A percentile compares a stretch with the other conserved stretches of the same genome.
Conservation (phyloP, 306 rosid species). For the Glycine latifolia region DNA sequence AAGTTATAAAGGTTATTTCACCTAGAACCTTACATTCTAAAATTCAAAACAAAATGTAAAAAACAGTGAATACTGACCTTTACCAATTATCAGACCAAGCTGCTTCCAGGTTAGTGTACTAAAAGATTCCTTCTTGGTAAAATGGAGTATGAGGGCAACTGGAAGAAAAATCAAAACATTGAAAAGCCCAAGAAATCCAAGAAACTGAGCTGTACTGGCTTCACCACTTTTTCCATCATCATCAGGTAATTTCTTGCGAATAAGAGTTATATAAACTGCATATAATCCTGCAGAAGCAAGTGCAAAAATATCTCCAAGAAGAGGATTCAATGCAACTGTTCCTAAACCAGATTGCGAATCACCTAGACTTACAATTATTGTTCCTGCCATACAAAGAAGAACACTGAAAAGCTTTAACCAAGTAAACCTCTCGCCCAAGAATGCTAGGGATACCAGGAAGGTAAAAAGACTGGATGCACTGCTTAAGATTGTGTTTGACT, state of each 20-base stretch:
- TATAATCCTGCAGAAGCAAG: constrained; percentile 82
- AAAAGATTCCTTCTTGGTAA: constrained; percentile 71
- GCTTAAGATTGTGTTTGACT: constrained; percentile 98
- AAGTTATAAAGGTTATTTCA: neutral
- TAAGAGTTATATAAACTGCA: constrained; percentile 88
- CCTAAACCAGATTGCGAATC: constrained; percentile 66
- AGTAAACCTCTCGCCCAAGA: constrained; percentile 89
- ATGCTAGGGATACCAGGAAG: constrained; percentile 87
- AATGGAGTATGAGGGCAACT: constrained; percentile 68
- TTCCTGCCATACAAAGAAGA: constrained; percentile 97
- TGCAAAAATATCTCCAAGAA: constrained; percentile 87
- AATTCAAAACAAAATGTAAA: constrained; percentile 19
- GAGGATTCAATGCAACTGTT: constrained; percentile 77
- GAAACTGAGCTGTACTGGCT: constrained; percentile 95
- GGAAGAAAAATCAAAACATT: constrained; percentile 84
- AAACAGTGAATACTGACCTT: constrained; percentile 66
- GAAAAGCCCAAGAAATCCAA: constrained; percentile 90
- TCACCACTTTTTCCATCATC: constrained; percentile 78
- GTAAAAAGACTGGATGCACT: constrained; percentile 97
- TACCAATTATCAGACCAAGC: constrained; percentile 81
- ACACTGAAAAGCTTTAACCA: constrained; percentile 91
- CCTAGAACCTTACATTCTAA: constrained; percentile 27
- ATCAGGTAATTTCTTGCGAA: constrained; percentile 86
- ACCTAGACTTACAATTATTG: constrained; percentile 89
- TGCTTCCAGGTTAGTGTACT: constrained; percentile 76